Base-by-base conservation (phyloP, 768 basidiomycete species). In the Leccinellum albellum region DNA sequence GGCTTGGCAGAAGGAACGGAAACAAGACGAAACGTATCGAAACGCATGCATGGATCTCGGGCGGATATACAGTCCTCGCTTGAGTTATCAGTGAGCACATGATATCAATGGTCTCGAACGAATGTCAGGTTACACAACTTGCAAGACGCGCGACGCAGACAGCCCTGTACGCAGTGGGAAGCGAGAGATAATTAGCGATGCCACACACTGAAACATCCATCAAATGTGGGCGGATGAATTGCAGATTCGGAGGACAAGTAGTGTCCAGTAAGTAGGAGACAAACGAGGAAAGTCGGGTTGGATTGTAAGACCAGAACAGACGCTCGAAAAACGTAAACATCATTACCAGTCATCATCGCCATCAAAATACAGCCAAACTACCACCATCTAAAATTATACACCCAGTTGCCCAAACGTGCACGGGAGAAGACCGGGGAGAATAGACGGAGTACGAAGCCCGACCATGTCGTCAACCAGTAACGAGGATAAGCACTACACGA, bases 381-480 rank as follows among this genome's bases (percentile, higher is more conserved):
- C 44, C 35, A 33, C 42, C 32, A 24, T 28, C 61, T 35, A 44
- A 29, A 35, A 26, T n/a, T n/a, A 29, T 40, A 48, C 42, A 33
- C 28, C 31, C 13, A 33, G 53, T 13, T 24, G 48, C 42, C 21
- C 40, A 28, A 32, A 29, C 24, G 33, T 47, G 1, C 42, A 28
- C 23, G 46, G 20, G n/a, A 46, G n/a, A 21, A 26, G 13, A 31
- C 15, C n/a, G 6, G 50, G 66, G 57, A 59, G 59, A 53, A 63
- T 66, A 51, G 56, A 60, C 57, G 62, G 66, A 40, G 57, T 15
- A 53, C 57, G 55, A 62, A 54, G 42, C 59, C 42, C 44, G 12
- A 20, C 28, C 28, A 26, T 59, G 54, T 67, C 50, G 58, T 59
- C 58, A 68, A 49, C 55, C 14, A 47, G 58, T 55, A 58, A 57